Evolutionary conservation across 768 basidiomycete genomes (phyloP), one percentile per base, ranked within the genome.

Genomic region (Lactifluus piperatus): DNA sequence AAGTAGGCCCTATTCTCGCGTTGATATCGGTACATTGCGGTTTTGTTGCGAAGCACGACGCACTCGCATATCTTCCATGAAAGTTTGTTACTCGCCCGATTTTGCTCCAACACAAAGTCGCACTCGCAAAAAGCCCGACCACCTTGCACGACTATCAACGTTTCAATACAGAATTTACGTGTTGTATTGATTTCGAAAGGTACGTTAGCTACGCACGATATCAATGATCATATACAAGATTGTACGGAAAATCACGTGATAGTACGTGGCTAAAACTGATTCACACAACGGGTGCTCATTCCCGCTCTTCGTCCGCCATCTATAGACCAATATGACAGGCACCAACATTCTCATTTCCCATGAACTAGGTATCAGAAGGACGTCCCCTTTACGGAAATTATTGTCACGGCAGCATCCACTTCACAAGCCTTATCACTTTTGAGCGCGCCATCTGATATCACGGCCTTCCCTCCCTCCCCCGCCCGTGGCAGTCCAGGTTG

Each of bases 301-400:
- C 57, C 57, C 57, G 36, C 45, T 47, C 45, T 58, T 47, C 20
- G 36, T 29, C 51, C 57, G 20, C 57, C 27, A 51, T 58, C 50
- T 52, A 45, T 49, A 5, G 43, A 46, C 41, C n/a, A 44, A 22
- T 36, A 49, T 49, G 58, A 54, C 54, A 60, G 58, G 58, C 20
- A 51, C 58, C 54, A 60, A 55, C 54, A 54, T 20, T 41, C 10
- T 48, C 5, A 16, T 54, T 39, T 41, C 57, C 48, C 52, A 60
- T 44, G 54, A 37, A 56, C 18, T 18, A 45, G 43, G 48, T n/a
- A 41, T 51, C 48, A 51, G 20, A 56, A 30, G 43, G 24, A 24
- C 43, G 4, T 9, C 13, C 39, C 30, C 9, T 34, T 11, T 50
- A 50, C 29, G 22, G 47, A 30, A 60, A n/a, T 4, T 10, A 34